Conservation (phyloP, 371 early-diverging fungal species). For the Mortierella sp. region DNA sequence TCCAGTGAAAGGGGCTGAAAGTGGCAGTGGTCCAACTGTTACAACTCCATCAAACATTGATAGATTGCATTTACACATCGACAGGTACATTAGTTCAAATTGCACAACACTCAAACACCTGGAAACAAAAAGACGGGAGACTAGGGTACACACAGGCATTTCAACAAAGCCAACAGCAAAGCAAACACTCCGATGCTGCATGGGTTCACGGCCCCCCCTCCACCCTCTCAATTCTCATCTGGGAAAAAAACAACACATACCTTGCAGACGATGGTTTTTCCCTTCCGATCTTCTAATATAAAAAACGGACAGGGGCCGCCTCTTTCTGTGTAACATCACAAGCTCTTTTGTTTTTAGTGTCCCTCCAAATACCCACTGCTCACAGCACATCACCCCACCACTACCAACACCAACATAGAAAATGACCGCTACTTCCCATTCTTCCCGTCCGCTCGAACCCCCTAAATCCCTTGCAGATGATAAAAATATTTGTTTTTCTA, state of each 20-base stretch:
- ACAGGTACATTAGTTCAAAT: neutral
- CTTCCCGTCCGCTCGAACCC: neutral
- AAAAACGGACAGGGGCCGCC: neutral
- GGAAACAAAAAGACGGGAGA: neutral
- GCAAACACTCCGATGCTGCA: conserved; percentile 4
- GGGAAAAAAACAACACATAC: neutral
- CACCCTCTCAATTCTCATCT: neutral
- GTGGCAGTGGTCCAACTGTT: too few relatives aligned
- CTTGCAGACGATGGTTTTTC: conserved; percentile 9
- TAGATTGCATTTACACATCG: too few relatives aligned
- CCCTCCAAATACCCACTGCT: neutral
- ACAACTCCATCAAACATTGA: too few relatives aligned
- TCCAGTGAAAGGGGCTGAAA: too few relatives aligned
- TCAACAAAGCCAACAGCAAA: too few relatives aligned
- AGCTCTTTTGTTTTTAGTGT: neutral
- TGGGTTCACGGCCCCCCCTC: conserved; percentile 12
- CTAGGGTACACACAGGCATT: too few relatives aligned
- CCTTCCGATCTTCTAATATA: neutral
- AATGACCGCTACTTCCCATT: neutral
- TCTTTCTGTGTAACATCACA: neutral
- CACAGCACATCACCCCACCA: too few relatives aligned
- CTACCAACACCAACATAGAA: too few relatives aligned
- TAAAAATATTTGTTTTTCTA: conserved; percentile 1
- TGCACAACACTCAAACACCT: neutral
- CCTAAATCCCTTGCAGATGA: neutral